Conservation (phyloP, 768 basidiomycete genomes). For the Lentinula aciculospora region DNA sequence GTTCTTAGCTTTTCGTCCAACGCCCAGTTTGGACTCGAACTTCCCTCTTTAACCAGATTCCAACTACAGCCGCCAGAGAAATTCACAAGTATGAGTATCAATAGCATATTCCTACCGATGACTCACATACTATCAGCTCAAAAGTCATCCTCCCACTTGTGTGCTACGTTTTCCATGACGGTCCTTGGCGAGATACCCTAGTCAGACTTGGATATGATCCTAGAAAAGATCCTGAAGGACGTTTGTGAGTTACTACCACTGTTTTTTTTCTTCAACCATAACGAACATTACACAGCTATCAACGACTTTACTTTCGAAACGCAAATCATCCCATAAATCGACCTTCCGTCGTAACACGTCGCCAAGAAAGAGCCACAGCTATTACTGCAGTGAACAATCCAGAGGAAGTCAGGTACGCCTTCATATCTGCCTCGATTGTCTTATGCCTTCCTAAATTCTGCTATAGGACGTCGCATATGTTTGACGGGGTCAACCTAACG, state of each 20-base stretch:
- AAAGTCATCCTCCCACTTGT: constrained; percentile 77
- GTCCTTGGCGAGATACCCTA: constrained; percentile 89
- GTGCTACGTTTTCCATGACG: constrained; percentile 88
- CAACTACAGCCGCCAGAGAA: constrained; percentile 58
- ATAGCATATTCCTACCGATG: background rate
- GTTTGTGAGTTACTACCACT: constrained; percentile 59
- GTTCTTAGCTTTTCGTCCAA: constrained; percentile 56
- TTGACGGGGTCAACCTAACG: constrained; percentile 77
- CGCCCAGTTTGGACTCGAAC: constrained; percentile 89
- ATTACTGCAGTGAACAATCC: constrained; percentile 12
- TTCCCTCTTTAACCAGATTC: constrained; percentile 80
- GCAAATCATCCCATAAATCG: constrained; percentile 75
- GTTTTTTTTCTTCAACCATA: background rate
- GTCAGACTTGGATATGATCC: constrained; percentile 90
- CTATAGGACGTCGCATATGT: constrained; percentile 69
- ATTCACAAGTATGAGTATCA: constrained; percentile 47
- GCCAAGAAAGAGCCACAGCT: constrained; percentile 44
- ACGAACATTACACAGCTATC: constrained; percentile 57
- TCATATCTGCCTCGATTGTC: background rate
- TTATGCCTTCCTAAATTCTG: background rate
- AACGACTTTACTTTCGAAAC: constrained; percentile 88
- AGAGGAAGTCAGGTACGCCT: constrained; percentile 25
- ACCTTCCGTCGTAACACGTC: constrained; percentile 67
- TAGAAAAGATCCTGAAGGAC: constrained; percentile 59
- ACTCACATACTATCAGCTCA: constrained; percentile 33